A percentile compares a stretch with the other conserved stretches of the same genome.
Conservation (phyloP, 345 rosid genomes). For the Turritis glabra region DNA sequence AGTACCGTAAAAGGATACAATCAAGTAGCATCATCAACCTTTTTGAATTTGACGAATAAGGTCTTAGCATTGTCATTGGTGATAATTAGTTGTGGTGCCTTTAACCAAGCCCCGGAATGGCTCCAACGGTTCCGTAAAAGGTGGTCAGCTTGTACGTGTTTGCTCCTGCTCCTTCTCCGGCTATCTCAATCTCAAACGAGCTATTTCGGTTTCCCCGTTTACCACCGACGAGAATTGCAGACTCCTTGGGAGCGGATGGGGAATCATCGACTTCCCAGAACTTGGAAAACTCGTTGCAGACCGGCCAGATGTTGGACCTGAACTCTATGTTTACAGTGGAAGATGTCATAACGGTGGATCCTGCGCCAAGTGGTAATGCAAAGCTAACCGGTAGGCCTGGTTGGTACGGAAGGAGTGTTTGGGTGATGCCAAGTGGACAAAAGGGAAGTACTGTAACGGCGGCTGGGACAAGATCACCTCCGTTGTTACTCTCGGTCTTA, state of each 20-base stretch:
- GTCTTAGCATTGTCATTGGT: background rate
- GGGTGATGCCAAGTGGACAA: background rate
- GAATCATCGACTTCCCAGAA: background rate
- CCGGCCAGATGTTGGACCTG: background rate
- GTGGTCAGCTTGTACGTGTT: background rate
- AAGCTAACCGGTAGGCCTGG: background rate
- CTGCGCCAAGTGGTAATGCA: background rate
- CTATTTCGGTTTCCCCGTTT: background rate
- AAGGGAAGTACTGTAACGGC: background rate
- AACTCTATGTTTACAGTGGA: background rate
- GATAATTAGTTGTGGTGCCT: background rate
- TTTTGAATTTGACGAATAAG: background rate
- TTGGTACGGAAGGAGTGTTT: background rate
- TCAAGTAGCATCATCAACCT: background rate
- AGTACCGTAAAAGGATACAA: too few relatives aligned
- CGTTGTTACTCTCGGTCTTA: background rate
- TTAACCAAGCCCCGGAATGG: background rate
- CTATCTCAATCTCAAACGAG: background rate
- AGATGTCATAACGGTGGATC: background rate
- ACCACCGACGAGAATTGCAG: background rate
- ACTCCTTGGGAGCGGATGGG: background rate
- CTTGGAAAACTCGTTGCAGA: background rate
- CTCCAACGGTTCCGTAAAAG: background rate
- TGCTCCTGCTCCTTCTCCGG: background rate
- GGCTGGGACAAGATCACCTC: conserved; percentile 10